Conservation (phyloP, 169 alveolate species). For the Eimeria acervulina region DNA sequence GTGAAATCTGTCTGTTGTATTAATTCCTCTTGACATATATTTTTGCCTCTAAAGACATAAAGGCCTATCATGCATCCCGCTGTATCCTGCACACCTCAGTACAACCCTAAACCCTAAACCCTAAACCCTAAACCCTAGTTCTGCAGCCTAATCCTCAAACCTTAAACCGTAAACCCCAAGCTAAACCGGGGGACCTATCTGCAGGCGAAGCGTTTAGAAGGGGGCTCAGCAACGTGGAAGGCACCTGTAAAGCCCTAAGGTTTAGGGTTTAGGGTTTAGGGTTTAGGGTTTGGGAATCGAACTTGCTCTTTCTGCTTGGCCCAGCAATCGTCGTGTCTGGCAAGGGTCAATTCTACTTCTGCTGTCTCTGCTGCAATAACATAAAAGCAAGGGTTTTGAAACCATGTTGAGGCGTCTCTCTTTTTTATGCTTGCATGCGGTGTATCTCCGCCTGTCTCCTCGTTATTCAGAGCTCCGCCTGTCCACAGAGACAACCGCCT, state of each 20-base stretch:
- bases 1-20: conserved; percentile 14
- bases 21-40: not conserved
- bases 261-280: not conserved
- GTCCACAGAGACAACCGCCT: not conserved
- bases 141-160: too few species aligned
- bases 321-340: conserved; percentile 62
- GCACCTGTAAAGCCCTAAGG: too few species aligned
- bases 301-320: conserved; percentile 44
- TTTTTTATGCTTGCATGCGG: not conserved
- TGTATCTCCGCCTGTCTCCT: not conserved
- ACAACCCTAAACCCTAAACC: too few species aligned
- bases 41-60: conserved; percentile 12
- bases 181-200: too few species aligned
- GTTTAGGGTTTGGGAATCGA: not conserved
- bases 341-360: conserved; percentile 4
- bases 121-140: too few species aligned
- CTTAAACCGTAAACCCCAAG: not conserved
- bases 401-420: not conserved
- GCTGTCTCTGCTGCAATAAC: not conserved
- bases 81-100: conserved; percentile 1
- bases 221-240: not conserved
- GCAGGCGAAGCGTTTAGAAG: not conserved
- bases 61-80: conserved; percentile 57
- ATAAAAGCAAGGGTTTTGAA: not conserved
- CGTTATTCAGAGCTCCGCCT: not conserved